Evolutionary conservation across 1,139 yeast species (phyloP).

Genomic region (Candida pseudoviswanathii): DNA sequence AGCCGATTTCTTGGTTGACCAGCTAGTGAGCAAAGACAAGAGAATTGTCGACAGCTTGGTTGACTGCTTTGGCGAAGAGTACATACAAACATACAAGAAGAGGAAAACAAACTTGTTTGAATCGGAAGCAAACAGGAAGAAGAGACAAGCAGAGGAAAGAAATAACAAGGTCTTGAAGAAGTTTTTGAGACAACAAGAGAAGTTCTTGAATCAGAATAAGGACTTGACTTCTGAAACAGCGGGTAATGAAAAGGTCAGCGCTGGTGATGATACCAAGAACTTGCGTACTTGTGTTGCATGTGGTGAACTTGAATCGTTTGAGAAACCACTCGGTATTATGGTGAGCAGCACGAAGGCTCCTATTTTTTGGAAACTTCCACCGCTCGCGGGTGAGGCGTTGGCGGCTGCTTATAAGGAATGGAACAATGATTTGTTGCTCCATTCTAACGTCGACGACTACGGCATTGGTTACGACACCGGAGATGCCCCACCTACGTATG

Average conservation of each 20-base stretch:
- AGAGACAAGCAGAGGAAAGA: slow-evolving; percentile 40
- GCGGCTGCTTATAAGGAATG: slow-evolving; percentile 30
- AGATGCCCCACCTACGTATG: not conserved
- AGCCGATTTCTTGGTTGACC: slow-evolving; percentile 57
- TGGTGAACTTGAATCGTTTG: slow-evolving; percentile 54
- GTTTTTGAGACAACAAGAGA: slow-evolving; percentile 44
- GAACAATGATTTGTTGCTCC: slow-evolving; percentile 16
- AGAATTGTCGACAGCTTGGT: slow-evolving; percentile 52
- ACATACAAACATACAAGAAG: slow-evolving; percentile 44
- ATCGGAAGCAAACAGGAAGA: slow-evolving; percentile 47
- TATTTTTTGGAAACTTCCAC: slow-evolving; percentile 53
- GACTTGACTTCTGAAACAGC: slow-evolving; percentile 18
- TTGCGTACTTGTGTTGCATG: slow-evolving; percentile 61
- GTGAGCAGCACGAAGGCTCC: slow-evolving; percentile 39
- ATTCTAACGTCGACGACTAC: slow-evolving; percentile 21
- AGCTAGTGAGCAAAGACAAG: slow-evolving; percentile 49
- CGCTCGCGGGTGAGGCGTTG: slow-evolving; percentile 7
- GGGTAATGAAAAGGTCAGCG: slow-evolving; percentile 13
- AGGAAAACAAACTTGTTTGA: slow-evolving; percentile 29
- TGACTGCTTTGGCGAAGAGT: slow-evolving; percentile 60
- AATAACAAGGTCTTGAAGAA: slow-evolving; percentile 42
- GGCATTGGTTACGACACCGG: slow-evolving; percentile 27
- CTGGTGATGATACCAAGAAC: slow-evolving; percentile 11
- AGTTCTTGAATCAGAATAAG: slow-evolving; percentile 35
- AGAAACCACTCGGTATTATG: slow-evolving; percentile 58